Conservation (phyloP, 139 green algal genomes). For the Asterochloris sp. region DNA sequence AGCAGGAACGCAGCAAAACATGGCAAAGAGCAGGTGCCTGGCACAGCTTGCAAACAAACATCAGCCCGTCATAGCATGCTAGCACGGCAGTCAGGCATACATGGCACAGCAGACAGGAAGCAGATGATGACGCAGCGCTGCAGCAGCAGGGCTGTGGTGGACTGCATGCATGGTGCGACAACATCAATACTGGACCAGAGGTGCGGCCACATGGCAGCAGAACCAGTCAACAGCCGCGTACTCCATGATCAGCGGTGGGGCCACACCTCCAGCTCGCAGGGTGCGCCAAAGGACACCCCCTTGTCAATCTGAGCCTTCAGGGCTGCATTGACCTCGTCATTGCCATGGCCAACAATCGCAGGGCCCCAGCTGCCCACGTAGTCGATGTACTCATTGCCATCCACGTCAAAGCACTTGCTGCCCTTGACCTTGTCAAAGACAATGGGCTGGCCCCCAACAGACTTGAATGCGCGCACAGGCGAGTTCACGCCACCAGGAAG, state of each 20-base stretch:
- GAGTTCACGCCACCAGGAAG: conserved; percentile 97
- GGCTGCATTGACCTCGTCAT: conserved; percentile 94
- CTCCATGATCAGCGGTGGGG: not conserved
- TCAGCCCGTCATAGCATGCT: not conserved
- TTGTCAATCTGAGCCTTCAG: conserved; percentile 92
- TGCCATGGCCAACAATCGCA: conserved; percentile 90
- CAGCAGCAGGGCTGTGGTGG: not conserved
- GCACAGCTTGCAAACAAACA: not conserved
- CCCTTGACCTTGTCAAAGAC: conserved; percentile 97
- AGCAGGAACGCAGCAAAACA: not conserved
- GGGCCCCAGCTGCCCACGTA: conserved; percentile 98
- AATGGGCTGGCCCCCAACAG: conserved; percentile 95
- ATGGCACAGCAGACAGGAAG: too few relatives aligned
- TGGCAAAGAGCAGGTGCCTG: not conserved
- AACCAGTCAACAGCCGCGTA: not conserved
- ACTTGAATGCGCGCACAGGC: conserved; percentile 96
- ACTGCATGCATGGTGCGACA: not conserved
- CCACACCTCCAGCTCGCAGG: conserved; percentile 90
- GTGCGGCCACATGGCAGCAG: not conserved
- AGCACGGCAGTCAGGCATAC: not conserved
- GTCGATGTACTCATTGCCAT: conserved; percentile 91
- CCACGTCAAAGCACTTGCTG: conserved; percentile 88
- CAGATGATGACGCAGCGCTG: too few relatives aligned
- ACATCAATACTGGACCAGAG: not conserved
- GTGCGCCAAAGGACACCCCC: conserved; percentile 96